Conservation (phyloP, 305 asterid species). For the Solanum hybrid region DNA sequence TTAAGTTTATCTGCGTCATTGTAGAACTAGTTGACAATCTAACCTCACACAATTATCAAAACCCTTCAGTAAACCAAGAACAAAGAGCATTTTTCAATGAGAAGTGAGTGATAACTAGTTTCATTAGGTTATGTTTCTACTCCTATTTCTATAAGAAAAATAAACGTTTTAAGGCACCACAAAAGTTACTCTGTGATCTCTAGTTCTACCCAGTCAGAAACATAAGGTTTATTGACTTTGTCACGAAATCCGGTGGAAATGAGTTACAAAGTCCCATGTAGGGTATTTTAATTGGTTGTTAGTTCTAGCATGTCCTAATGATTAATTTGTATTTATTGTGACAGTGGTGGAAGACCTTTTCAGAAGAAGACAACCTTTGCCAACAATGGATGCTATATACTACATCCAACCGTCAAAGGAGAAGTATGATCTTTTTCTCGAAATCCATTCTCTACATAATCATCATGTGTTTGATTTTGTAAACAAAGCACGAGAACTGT, state of each 20-base stretch:
- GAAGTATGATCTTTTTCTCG: slow-evolving; percentile 45
- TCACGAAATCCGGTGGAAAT: neutral
- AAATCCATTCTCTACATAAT: neutral
- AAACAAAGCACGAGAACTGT: slow-evolving; percentile 1
- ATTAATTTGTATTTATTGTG: neutral
- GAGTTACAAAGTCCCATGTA: neutral
- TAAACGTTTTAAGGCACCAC: neutral
- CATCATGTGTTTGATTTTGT: slow-evolving; percentile 1
- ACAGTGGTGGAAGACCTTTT: slow-evolving; percentile 99
- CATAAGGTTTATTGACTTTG: neutral
- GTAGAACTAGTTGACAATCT: neutral
- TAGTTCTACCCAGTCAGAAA: neutral
- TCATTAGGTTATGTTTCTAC: neutral
- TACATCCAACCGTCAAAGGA: slow-evolving; percentile 93
- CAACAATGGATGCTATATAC: slow-evolving; percentile 90
- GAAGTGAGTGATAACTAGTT: neutral
- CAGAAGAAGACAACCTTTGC: slow-evolving; percentile 89
- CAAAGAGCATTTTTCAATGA: neutral
- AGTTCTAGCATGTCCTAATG: neutral
- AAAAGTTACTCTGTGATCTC: neutral
- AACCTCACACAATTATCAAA: neutral
- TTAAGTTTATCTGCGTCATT: neutral
- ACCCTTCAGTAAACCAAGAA: neutral
- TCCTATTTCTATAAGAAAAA: neutral
- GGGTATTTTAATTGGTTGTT: neutral